Conservation (phyloP, 345 rosid genomes). For the Eutrema yunnanense region DNA sequence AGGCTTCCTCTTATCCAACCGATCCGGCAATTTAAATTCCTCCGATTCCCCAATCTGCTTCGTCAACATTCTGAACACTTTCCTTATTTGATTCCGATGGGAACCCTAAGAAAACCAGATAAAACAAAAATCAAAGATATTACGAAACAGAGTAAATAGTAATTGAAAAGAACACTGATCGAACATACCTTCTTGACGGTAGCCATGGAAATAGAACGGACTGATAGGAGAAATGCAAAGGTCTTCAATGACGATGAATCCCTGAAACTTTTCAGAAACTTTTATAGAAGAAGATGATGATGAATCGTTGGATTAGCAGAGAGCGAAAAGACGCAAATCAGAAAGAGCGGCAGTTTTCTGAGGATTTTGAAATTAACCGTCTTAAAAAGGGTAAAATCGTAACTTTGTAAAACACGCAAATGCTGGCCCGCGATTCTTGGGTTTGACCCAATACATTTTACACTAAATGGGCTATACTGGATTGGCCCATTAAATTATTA, state of each 20-base stretch:
- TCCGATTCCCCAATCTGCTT: constrained; percentile 46
- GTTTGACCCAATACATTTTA: neutral
- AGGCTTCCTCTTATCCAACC: constrained; percentile 50
- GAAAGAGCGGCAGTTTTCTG: constrained; percentile 28
- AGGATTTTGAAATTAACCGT: neutral
- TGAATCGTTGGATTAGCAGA: constrained; percentile 5
- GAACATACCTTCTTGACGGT: constrained; percentile 5
- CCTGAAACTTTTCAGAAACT: neutral
- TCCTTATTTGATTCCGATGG: constrained; percentile 27
- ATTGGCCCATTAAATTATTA: neutral
- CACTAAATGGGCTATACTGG: neutral
- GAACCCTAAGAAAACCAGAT: constrained; percentile 30
- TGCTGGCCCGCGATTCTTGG: neutral
- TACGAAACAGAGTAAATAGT: neutral
- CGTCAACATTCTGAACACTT: constrained; percentile 43
- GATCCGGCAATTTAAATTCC: constrained; percentile 62
- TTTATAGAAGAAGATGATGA: neutral
- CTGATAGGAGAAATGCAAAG: neutral
- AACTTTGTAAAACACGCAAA: neutral
- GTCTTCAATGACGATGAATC: neutral
- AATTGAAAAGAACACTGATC: neutral
- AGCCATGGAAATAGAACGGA: constrained; percentile 10
- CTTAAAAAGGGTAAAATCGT: neutral
- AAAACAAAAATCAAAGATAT: neutral
- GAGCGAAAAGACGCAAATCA: neutral